These are phyloP conservation scores for Zizania palustris DNA, from an alignment of 202 grass and related monocot genomes.

Conservation along the genomic window DNA sequence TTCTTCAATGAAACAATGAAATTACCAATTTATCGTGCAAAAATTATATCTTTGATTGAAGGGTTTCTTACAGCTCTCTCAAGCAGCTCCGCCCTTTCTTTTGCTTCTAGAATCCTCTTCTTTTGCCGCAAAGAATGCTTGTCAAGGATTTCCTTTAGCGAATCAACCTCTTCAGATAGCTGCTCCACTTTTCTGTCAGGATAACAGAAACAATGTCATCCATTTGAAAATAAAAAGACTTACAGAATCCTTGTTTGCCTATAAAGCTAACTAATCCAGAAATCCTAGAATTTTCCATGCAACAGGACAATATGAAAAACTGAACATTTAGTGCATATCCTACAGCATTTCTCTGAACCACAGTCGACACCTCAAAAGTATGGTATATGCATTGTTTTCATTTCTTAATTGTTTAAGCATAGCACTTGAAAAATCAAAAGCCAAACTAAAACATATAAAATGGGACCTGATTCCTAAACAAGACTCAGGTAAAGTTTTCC, in stretches of 20 bases:
- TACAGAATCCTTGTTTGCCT: background rate
- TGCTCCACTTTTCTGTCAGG: conserved; percentile 91
- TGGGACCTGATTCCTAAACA: background rate
- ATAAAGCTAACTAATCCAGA: background rate
- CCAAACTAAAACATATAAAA: background rate
- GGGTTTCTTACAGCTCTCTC: conserved; percentile 70
- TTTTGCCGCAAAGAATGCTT: conserved; percentile 72
- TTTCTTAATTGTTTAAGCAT: background rate
- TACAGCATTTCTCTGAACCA: background rate
- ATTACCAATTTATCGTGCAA: conserved; percentile 15
- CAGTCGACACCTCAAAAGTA: background rate
- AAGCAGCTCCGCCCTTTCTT: conserved; percentile 81
- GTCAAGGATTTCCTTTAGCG: conserved; percentile 75
- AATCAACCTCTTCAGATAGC: conserved; percentile 83
- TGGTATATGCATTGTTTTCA: background rate
- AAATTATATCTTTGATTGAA: conserved; percentile 17
- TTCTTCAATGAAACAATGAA: conserved; percentile 2
- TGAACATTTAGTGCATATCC: background rate
- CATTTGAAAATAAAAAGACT: conserved; percentile 13
- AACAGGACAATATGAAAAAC: background rate
- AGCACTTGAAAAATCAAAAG: background rate
- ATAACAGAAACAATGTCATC: conserved; percentile 38
- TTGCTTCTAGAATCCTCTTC: conserved; percentile 77
- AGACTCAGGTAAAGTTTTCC: background rate
- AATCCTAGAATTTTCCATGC: background rate